Base-by-base conservation (phyloP, 1,139 yeast genomes). In the Blastobotrys capitulatus region DNA sequence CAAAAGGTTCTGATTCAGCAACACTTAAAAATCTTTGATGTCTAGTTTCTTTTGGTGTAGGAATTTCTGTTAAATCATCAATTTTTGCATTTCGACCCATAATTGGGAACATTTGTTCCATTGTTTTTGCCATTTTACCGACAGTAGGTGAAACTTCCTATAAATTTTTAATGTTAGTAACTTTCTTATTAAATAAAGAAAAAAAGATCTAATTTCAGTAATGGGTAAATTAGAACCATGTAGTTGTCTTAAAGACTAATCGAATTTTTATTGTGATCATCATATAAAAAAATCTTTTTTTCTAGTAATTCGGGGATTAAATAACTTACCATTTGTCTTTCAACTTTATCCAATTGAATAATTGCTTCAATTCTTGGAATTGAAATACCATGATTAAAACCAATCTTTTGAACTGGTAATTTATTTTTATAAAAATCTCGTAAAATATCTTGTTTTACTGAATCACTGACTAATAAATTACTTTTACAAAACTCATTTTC, bases 1-100 rank as follows among this genome's bases (percentile, higher is more conserved):
- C 97, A 67, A 90, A 90, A n/a, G 96, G 96, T 69, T 89, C 95
- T 19, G 90, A 82, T 70, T 92, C 97, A 13, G 96, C 92, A 65
- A 92, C 83, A 20, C 95, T 85, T 65, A 88, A 71, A 72, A 89
- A 90, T 57, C 95, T 77, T 59, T 94, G 90, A 55, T 82, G 82
- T 56, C 84, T 75, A 2, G 96, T 86, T 68, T 84, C 87, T 57
- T 80, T 78, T 22, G 97, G 96, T 50, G 87, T 82, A 31, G 97
- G 96, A 73, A 90, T 87, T 74, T 92, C 97, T n/a, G 96, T 85
- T 65, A 69, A 58, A 51, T 69, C 63, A 50, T 61, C 45, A 61
- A 63, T 49, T 41, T 56, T 29, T 55, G 55, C 42, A 51, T 51
- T 42, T 7, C 8, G 26, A 13, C 39, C 20, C 66, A 81, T 85